Percentiles rank a stretch among this genome's conserved stretches.
Conservation (phyloP, 2,329 filamentous ascomycete genomes). For the Dactylellina sp. region DNA sequence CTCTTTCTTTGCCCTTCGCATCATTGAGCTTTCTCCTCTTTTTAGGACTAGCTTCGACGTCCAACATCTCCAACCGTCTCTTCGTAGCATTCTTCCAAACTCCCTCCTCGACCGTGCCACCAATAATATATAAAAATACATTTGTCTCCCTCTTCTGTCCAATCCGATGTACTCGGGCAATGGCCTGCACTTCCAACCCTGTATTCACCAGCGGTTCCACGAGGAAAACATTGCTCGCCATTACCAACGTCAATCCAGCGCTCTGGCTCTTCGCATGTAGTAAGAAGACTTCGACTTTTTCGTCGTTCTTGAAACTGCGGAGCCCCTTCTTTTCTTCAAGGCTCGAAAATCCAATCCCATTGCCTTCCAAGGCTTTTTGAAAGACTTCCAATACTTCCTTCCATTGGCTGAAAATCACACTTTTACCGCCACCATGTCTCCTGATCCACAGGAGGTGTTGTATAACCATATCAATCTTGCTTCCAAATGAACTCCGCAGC, state of each 20-base stretch:
- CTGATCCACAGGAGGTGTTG: slow-evolving; percentile 88
- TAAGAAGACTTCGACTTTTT: slow-evolving; percentile 72
- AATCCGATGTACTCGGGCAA: slow-evolving; percentile 93
- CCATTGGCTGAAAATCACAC: slow-evolving; percentile 94
- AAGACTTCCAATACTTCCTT: slow-evolving; percentile 82
- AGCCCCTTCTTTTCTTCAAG: slow-evolving; percentile 78
- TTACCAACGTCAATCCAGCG: slow-evolving; percentile 89
- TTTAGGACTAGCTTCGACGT: slow-evolving; percentile 19
- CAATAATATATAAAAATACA: slow-evolving; percentile 94
- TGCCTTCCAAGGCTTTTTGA: slow-evolving; percentile 74
- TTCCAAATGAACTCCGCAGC: slow-evolving; percentile 80
- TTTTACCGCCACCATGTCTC: slow-evolving; percentile 88
- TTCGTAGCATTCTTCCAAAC: slow-evolving; percentile 85
- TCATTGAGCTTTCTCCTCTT: slow-evolving; percentile 59
- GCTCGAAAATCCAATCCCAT: slow-evolving; percentile 78
- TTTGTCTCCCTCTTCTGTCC: slow-evolving; percentile 89
- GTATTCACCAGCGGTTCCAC: slow-evolving; percentile 95
- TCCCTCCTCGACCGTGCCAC: slow-evolving; percentile 88
- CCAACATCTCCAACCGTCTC: slow-evolving; percentile 60
- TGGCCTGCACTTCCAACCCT: slow-evolving; percentile 91
- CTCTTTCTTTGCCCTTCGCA: slow-evolving; percentile 38
- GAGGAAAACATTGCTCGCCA: slow-evolving; percentile 92
- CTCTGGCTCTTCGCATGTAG: slow-evolving; percentile 84
- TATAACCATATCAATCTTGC: slow-evolving; percentile 84
- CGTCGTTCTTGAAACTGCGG: slow-evolving; percentile 79